Percentiles rank a stretch among this genome's conserved stretches.
Evolutionary conservation across 805 yeast species (phyloP).

Genomic region (Cyberlindnera amylophila): DNA sequence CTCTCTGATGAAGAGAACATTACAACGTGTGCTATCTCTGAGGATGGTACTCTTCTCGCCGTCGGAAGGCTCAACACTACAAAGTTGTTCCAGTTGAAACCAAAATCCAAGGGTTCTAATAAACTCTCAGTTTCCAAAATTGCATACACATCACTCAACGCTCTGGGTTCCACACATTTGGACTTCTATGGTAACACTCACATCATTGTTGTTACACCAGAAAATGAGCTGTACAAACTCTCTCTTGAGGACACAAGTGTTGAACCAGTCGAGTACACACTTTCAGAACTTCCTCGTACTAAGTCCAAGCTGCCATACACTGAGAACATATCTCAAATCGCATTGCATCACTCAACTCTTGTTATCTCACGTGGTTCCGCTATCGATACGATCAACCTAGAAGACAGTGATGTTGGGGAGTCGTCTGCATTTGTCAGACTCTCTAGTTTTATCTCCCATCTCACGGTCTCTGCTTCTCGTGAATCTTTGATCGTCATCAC

Average conservation of each 20-base stretch:
- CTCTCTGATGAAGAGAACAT: constrained; percentile 79
- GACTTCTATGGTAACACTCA: constrained; percentile 43
- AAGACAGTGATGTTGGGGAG: constrained; percentile 18
- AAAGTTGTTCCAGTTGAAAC: constrained; percentile 58
- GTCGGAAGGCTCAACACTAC: constrained; percentile 69
- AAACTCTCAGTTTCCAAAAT: constrained; percentile 51
- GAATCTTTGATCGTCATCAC: constrained; percentile 61
- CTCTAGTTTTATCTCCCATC: constrained; percentile 54
- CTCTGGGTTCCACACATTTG: constrained; percentile 54
- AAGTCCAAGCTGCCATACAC: constrained; percentile 41
- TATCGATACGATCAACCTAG: constrained; percentile 46
- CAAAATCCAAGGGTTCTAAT: constrained; percentile 18
- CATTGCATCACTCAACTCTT: constrained; percentile 44
- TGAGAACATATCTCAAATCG: constrained; percentile 44
- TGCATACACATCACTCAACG: constrained; percentile 34
- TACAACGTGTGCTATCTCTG: constrained; percentile 59
- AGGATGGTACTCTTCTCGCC: constrained; percentile 60
- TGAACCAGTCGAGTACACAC: constrained; percentile 32
- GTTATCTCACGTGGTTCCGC: constrained; percentile 59
- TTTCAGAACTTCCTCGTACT: constrained; percentile 35
- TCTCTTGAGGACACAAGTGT: constrained; percentile 14
- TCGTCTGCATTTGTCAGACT: constrained; percentile 52
- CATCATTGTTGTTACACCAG: constrained; percentile 51
- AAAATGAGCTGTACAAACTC: constrained; percentile 54
- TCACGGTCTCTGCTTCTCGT: constrained; percentile 46